phyloP scores from a whole-genome alignment of 768 basidiomycete genomes.

The Tricholoma hemisulphureum region DNA sequence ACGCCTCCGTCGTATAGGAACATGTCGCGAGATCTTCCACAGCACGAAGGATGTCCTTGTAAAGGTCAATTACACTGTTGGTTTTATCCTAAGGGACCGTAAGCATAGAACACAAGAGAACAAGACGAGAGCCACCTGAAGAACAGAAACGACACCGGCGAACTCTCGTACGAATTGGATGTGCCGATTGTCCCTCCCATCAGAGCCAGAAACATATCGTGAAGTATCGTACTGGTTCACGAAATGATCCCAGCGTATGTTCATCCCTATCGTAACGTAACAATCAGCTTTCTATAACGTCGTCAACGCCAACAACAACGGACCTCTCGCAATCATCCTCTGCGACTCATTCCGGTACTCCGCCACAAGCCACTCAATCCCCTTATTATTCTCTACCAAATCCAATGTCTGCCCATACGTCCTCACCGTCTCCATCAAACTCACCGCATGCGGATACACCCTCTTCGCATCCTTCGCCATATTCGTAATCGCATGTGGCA shows the following conservation, averaged over 20 bases:
- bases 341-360: conserved; percentile 93
- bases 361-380: conserved; percentile 91
- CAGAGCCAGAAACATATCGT: conserved; percentile 69
- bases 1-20: conserved; percentile 79
- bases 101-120: not conserved
- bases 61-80: conserved; percentile 88
- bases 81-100: conserved; percentile 73
- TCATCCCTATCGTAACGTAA: conserved; percentile 66
- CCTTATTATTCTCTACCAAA: conserved; percentile 85
- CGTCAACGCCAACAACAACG: conserved; percentile 17
- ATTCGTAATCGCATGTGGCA: conserved; percentile 91
- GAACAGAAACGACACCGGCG: conserved; percentile 85
- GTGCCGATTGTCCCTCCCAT: conserved; percentile 82
- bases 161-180: conserved; percentile 95
- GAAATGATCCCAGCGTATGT: conserved; percentile 94
- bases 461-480: conserved; percentile 99
- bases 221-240: conserved; percentile 90
- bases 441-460: conserved; percentile 97
- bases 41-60: conserved; percentile 78
- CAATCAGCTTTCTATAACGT: not conserved
- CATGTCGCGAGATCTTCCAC: conserved; percentile 90
- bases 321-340: conserved; percentile 88
- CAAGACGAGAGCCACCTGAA: conserved; percentile 57
- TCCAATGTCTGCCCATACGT: conserved; percentile 96
- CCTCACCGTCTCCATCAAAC: conserved; percentile 97